phyloP scores from a whole-genome alignment of 164 flowering plant genomes.

The Magnolia kwangsiensis region DNA sequence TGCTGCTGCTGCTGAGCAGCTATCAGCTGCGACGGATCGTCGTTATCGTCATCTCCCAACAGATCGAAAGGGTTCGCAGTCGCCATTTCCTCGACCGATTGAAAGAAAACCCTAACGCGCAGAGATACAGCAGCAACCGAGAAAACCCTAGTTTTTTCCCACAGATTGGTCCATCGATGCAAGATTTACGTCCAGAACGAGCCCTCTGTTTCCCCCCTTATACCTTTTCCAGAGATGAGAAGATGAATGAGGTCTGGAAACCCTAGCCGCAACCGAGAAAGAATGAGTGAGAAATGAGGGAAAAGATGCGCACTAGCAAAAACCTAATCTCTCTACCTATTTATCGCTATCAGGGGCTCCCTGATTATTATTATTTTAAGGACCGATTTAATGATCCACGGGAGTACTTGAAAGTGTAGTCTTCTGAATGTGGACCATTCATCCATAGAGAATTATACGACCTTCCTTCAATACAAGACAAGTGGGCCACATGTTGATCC shows the following conservation, averaged over 20 bases:
- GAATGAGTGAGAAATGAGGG: neutral
- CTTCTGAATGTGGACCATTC: neutral
- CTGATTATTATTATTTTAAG: neutral
- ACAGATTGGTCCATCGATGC: neutral
- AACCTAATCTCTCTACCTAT: neutral
- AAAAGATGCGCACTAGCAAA: neutral
- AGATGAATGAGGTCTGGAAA: neutral
- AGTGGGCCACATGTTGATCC: too few relatives aligned
- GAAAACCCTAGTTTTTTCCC: conserved; percentile 1
- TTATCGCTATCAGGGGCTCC: neutral
- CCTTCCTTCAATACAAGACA: too few relatives aligned
- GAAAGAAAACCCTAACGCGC: neutral
- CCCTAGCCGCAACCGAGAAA: conserved; percentile 1
- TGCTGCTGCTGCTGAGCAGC: conserved; percentile 31
- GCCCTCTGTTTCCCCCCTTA: neutral
- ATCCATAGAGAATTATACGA: neutral
- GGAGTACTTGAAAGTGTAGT: too few relatives aligned
- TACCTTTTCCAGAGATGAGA: neutral
- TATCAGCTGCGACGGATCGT: conserved; percentile 61
- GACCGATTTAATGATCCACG: neutral
- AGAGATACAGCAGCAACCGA: neutral
- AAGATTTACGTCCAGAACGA: neutral
- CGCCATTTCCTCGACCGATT: conserved; percentile 20
- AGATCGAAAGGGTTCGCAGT: conserved; percentile 61
- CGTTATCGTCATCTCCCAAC: conserved; percentile 69